Evolutionary conservation across 2,329 filamentous ascomycete genomes (phyloP), one percentile per base, ranked within the genome.

Genomic region (Pestalotiopsis sp.): DNA sequence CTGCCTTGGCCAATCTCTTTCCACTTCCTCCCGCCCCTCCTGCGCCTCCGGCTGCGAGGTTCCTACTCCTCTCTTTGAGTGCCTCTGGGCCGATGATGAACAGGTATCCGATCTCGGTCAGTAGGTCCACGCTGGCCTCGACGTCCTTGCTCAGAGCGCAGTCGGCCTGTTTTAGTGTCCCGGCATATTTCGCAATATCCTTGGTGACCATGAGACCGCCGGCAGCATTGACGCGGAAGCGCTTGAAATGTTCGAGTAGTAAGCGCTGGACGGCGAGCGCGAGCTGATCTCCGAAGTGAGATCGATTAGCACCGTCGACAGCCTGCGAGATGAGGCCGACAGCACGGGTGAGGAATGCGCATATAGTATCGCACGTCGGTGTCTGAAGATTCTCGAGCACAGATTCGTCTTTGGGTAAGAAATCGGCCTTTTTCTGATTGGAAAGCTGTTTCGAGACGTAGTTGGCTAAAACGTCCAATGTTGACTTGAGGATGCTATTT

Each of bases 181-280:
- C 92, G 9, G 93, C 92, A 80, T 99, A 99, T 78, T 94, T 94
- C 45, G 94, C 94, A 79, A 98, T 95, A 78, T 99, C 96, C 82
- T 98, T 97, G 45, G 92, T 95, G 31, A 98, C 94, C 89, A 98
- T 96, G 61, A 99, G 88, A 2, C 94, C 96, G 70, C 96, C 96
- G 0, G 95, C 95, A 56, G 95, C 94, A 74, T 94, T 97, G 73
- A 99, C 94, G 70, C 92, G 90, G 83, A 97, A 99, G 76, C 94
- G 94, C 77, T 97, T 96, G 82, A 98, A 94, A 81, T 99, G 96
- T 71, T 96, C 93, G 71, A 99, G 90, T 4, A 99, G 87, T 11
- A 97, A 87, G 64, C 87, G 84, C 73, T 95, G 91, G 45, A 97
- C 86, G 11, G 92, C 91, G 14, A 95, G 84, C 1, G 94, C 95